These are phyloP conservation scores for Phyllosticta citribraziliensis DNA, from an alignment of 2,329 filamentous ascomycete genomes.

Conservation along the genomic window DNA sequence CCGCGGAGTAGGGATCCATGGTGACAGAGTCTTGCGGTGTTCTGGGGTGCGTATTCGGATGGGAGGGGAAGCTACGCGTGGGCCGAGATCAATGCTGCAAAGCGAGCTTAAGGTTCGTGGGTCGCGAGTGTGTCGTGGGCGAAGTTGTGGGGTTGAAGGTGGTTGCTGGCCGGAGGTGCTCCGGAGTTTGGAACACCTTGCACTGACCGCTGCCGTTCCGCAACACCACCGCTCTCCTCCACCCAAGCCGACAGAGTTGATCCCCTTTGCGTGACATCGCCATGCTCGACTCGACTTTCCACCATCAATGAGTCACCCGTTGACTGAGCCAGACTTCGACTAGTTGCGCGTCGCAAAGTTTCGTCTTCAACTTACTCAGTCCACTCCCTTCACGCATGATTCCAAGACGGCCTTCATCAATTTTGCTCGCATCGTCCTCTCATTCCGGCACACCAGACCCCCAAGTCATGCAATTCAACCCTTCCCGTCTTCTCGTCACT, in stretches of 20 bases:
- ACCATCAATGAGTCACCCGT: neutral
- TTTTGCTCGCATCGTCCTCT: neutral
- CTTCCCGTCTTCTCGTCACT: neutral
- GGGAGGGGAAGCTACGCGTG: neutral
- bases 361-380: neutral
- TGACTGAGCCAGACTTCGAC: neutral
- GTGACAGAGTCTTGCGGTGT: conserved; percentile 13
- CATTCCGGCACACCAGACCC: neutral
- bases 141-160: neutral
- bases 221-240: neutral
- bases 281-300: neutral
- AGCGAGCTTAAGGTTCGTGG: neutral
- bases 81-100: neutral
- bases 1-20: conserved; percentile 56
- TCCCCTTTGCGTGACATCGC: too few species aligned
- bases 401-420: neutral
- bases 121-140: neutral
- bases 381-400: neutral
- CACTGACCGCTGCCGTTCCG: neutral
- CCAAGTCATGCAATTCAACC: neutral
- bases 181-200: neutral
- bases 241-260: neutral
- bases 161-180: neutral
- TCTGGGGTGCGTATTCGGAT: neutral
- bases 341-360: neutral